Base-by-base conservation (phyloP, 2,329 filamentous ascomycete species). In the Tolypocladium guangdongense region DNA sequence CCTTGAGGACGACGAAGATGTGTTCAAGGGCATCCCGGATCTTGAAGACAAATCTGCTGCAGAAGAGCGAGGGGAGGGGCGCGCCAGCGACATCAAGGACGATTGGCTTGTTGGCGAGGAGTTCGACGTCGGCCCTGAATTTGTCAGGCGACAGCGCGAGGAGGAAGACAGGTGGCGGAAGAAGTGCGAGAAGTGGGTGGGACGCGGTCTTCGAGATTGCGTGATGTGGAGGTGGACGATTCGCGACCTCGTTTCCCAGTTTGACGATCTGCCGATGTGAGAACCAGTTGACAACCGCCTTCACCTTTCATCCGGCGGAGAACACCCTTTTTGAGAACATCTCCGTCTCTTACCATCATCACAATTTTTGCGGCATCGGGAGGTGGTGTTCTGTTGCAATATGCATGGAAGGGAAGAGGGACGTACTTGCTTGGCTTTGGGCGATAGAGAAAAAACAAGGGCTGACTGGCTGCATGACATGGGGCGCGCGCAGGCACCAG, bases 101-200 rank as follows among this genome's bases (percentile, higher is more conserved):
- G 87, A 91, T 64, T 92, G 88, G 79, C 82, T 89, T 50, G 88
- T 96, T 14, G 90, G 90, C 51, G 93, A 99, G 70, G 93, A 99
- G 67, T 99, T 99, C 63, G 93, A 99, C 66, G 90, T 99, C 53
- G 93, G 93, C 0, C 93, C 92, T 3, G 90, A 95, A 68, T 99
- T 97, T 65, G 85, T 97, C 58, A 80, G 86, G 62, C 79, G 91
- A 58, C 92, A 97, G 66, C 81, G 88, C 55, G 90, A 92, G 63
- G 93, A 99, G 71, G 93, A 99, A 71, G 86, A 89, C 49, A 80
- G 88, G 56, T 99, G 93, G 93, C 80, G 86, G 60, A 84, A 85
- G 67, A 92, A 91, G 71, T 92, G 92, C 60, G 86, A 88, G 66
- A 84, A 82, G 63, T 99, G 93, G 93, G 81, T 92, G 58, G 79